These are phyloP conservation scores for Austroboletus eburneus DNA, from an alignment of 768 basidiomycete genomes.

Conservation along the genomic window DNA sequence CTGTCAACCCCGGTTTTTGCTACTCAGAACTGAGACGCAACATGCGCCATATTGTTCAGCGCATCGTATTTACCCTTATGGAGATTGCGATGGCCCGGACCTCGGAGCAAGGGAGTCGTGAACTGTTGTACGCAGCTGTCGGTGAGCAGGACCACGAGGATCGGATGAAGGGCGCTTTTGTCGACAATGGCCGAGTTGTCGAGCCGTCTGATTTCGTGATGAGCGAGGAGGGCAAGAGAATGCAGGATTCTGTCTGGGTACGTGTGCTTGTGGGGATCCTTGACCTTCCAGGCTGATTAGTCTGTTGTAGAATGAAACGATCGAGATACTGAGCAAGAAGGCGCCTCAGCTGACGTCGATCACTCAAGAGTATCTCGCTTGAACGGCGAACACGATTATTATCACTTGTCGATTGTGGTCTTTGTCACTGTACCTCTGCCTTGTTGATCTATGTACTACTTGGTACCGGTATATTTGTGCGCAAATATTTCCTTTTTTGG, in stretches of 20 bases:
- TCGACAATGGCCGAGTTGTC: slow-evolving; percentile 7
- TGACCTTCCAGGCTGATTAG: neutral
- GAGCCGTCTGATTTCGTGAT: slow-evolving; percentile 34
- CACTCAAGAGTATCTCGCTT: slow-evolving; percentile 9
- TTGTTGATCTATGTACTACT: no score
- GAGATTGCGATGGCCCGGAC: slow-evolving; percentile 17
- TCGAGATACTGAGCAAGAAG: slow-evolving; percentile 16
- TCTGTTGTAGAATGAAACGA: slow-evolving; percentile 15
- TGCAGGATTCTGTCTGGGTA: slow-evolving; percentile 35
- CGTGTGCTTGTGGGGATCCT: neutral
- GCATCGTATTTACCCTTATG: neutral
- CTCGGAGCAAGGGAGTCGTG: slow-evolving; percentile 32
- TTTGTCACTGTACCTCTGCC: no score
- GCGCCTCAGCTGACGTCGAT: slow-evolving; percentile 13
- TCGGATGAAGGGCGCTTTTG: slow-evolving; percentile 19
- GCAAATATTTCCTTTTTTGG: no score
- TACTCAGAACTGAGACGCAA: slow-evolving; percentile 21
- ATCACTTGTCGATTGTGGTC: no score
- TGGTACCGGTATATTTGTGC: no score
- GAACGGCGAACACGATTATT: neutral
- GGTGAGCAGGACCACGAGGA: slow-evolving; percentile 20
- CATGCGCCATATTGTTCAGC: neutral
- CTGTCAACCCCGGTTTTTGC: slow-evolving; percentile 31
- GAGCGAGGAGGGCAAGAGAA: slow-evolving; percentile 24
- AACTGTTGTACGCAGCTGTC: slow-evolving; percentile 31